Percentiles rank a stretch among this genome's conserved stretches.
Evolutionary conservation across 2,329 filamentous ascomycete species (phyloP).

Genomic region (Raffaelea deltoideospora): DNA sequence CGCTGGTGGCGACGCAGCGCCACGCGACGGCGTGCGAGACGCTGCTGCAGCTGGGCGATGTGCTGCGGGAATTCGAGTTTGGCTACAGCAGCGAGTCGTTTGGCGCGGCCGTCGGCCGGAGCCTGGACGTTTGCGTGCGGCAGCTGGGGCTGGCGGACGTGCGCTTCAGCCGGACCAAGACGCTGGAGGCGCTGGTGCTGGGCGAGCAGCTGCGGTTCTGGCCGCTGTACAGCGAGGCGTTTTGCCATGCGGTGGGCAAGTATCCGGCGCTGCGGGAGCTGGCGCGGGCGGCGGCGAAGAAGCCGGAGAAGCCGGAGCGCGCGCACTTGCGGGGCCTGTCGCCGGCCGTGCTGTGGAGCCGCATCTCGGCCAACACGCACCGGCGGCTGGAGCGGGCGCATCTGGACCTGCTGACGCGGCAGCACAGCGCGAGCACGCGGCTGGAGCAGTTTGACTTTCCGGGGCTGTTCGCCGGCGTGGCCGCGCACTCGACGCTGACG

Average conservation of each 20-base stretch:
- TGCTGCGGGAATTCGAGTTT: constrained; percentile 43
- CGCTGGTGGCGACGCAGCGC: constrained; percentile 41
- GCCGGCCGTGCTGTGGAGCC: constrained; percentile 50
- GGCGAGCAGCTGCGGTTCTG: constrained; percentile 75
- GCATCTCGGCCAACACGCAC: constrained; percentile 56
- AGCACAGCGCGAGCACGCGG: constrained; percentile 53
- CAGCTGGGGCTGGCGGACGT: constrained; percentile 68
- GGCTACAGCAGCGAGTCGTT: constrained; percentile 45
- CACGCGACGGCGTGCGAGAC: constrained; percentile 37
- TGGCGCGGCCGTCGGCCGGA: constrained; percentile 44
- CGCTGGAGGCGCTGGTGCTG: constrained; percentile 74
- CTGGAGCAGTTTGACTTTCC: constrained; percentile 88
- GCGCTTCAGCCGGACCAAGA: constrained; percentile 70
- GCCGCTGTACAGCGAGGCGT: constrained; percentile 78
- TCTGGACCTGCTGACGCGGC: constrained; percentile 61
- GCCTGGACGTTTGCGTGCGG: constrained; percentile 62
- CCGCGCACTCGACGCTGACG: no score
- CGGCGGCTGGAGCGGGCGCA: constrained; percentile 71
- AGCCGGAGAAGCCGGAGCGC: no score
- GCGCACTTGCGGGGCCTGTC: no score
- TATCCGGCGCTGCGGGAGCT: constrained; percentile 57
- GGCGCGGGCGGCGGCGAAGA: constrained; percentile 23
- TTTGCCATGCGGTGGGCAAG: constrained; percentile 81
- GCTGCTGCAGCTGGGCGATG: constrained; percentile 35
- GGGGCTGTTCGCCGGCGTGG: constrained; percentile 73